Conservation (phyloP, 495 filamentous ascomycete genomes). For the Tetracladium setigerum region DNA sequence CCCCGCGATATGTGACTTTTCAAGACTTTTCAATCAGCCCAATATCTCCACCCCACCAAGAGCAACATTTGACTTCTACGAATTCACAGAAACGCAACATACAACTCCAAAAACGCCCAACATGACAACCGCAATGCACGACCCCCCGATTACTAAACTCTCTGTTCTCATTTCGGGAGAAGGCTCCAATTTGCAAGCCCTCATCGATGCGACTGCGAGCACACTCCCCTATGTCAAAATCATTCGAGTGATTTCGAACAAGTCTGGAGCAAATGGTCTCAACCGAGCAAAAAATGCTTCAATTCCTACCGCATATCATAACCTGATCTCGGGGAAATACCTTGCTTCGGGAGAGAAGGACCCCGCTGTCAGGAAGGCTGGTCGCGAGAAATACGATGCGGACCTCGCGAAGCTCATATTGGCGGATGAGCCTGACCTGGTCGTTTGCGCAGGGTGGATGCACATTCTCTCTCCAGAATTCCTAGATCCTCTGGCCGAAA, state of each 20-base stretch:
- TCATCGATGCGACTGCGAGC: conserved; percentile 64
- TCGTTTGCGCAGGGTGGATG: conserved; percentile 55
- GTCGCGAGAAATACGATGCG: conserved; percentile 67
- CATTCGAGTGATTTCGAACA: conserved; percentile 75
- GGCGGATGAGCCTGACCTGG: conserved; percentile 14
- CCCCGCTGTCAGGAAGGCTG: conserved; percentile 46
- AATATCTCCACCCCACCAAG: neutral
- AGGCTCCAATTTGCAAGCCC: conserved; percentile 84
- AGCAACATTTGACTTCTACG: neutral
- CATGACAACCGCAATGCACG: conserved; percentile 4
- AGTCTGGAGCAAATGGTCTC: conserved; percentile 71
- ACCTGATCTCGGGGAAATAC: conserved; percentile 61
- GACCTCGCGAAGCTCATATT: conserved; percentile 64
- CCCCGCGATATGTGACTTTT: neutral
- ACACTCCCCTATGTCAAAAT: conserved; percentile 55
- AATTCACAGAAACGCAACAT: neutral
- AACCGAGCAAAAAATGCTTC: conserved; percentile 58
- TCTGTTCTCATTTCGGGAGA: conserved; percentile 58
- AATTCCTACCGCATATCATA: conserved; percentile 83
- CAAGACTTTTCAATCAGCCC: too few relatives aligned
- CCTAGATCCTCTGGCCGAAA: conserved; percentile 55
- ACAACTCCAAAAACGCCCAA: neutral
- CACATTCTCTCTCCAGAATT: conserved; percentile 58
- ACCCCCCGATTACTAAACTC: conserved; percentile 14
- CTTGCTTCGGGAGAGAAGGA: conserved; percentile 41